Conservation (phyloP, 805 yeast genomes). For the Metahyphopichia silvanorum region DNA sequence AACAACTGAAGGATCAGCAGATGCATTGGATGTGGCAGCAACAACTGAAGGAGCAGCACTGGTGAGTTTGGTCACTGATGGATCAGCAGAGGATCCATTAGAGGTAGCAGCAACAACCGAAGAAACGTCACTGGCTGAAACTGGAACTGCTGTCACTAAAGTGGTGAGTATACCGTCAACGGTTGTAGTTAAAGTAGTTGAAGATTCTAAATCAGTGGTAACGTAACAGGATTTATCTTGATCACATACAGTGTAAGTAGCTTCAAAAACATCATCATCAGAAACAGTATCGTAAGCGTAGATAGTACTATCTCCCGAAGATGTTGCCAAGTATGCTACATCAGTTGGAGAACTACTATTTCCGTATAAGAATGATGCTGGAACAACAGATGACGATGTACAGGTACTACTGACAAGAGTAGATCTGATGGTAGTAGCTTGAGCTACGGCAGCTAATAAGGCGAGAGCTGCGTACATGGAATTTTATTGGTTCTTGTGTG, state of each 20-base stretch:
- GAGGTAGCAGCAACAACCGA: constrained; percentile 7
- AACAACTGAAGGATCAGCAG: not conserved
- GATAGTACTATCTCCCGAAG: constrained; percentile 8
- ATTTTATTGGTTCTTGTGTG: too few species aligned
- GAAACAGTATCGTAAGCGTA: constrained; percentile 23
- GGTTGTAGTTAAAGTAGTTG: constrained; percentile 33
- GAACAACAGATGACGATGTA: constrained; percentile 11
- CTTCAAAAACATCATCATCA: constrained; percentile 12
- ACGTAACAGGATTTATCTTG: constrained; percentile 22
- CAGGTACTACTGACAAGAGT: constrained; percentile 16
- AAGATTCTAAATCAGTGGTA: constrained; percentile 29
- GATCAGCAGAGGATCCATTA: constrained; percentile 12
- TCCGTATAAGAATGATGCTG: constrained; percentile 17
- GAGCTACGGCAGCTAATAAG: constrained; percentile 17
- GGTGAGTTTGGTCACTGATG: not conserved
- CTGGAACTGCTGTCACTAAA: constrained; percentile 31
- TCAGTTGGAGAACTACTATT: constrained; percentile 6
- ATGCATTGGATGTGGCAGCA: constrained; percentile 2
- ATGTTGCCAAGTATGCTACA: constrained; percentile 1
- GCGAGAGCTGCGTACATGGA: constrained; percentile 15
- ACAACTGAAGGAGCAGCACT: constrained; percentile 8
- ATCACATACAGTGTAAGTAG: constrained; percentile 32
- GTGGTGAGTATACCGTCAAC: constrained; percentile 39
- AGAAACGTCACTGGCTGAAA: constrained; percentile 3
- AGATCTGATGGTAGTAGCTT: constrained; percentile 16